Evolutionary conservation across 2,329 filamentous ascomycete genomes (phyloP).

Genomic region (Exophiala oligosperma): DNA sequence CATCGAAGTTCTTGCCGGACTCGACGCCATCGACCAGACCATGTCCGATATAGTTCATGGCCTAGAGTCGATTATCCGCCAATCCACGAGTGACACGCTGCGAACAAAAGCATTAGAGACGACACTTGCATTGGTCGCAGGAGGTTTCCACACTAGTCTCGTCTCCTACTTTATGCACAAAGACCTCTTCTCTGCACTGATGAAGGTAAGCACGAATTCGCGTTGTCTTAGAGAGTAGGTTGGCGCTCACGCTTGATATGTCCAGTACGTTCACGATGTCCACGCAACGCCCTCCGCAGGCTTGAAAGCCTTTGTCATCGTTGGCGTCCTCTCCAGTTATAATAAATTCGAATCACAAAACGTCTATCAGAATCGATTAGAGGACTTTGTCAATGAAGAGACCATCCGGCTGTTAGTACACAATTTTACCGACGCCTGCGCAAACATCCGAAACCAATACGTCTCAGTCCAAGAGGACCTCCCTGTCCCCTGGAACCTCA

Average conservation of each 20-base stretch:
- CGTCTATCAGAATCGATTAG: constrained; percentile 85
- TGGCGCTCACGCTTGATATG: constrained; percentile 12
- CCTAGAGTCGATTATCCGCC: constrained; percentile 79
- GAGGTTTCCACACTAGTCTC: constrained; percentile 93
- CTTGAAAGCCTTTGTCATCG: constrained; percentile 74
- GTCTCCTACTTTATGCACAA: constrained; percentile 93
- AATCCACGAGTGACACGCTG: constrained; percentile 68
- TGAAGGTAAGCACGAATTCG: constrained; percentile 66
- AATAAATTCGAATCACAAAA: constrained; percentile 99
- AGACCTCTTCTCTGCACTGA: constrained; percentile 89
- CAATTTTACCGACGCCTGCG: constrained; percentile 73
- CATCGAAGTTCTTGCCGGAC: constrained; percentile 82
- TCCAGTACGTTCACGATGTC: constrained; percentile 53
- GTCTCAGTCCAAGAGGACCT: constrained; percentile 85
- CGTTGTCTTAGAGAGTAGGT: not conserved
- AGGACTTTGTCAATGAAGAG: constrained; percentile 91
- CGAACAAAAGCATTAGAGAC: constrained; percentile 79
- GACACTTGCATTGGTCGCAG: constrained; percentile 79
- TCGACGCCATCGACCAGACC: constrained; percentile 82
- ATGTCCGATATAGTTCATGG: constrained; percentile 86
- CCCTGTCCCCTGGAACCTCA: constrained; percentile 84
- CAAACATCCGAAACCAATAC: constrained; percentile 69
- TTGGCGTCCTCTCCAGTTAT: constrained; percentile 91
- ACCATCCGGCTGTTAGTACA: constrained; percentile 80
- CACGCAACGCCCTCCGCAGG: constrained; percentile 50